Evolutionary conservation across 108 stramenopile species (phyloP), one percentile per base, ranked within the genome.

Genomic region (Nannochloropsis salina): DNA sequence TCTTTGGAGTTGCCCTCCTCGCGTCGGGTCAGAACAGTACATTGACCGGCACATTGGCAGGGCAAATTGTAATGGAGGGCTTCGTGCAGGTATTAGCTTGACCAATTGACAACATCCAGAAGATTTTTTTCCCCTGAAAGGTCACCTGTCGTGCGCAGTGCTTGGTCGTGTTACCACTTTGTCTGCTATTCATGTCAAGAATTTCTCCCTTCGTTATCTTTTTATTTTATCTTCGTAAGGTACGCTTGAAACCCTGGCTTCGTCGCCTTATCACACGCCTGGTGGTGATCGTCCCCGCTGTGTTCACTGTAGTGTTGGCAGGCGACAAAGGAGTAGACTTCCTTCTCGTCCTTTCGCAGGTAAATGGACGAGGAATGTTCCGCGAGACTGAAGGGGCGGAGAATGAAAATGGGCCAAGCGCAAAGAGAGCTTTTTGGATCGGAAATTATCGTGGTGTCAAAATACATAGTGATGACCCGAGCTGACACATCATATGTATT

Each of bases 31-130:
- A 86, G 61, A 86, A 86, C 82, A 82, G 81, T 9, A 86, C 86
- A 8, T 21, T 86, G 12, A 86, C 86, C 9, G 86, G 86, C 20
- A 83, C 82, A 12, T 12, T 86, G 81, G 80, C 86, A 9, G 86
- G 86, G 18, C 86, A 86, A 42, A 86, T 86, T 21, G 86, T 86
- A 11, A 86, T 86, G 86, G 86, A 86, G 80, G 86, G 86, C 42
- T 86, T 86, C 81, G 82, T 80, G 61, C n/a, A 82, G 86, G 86
- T 83, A 41, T 22, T 12, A 43, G 18, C 20, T 42, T 31, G 31
- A 31, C 31, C 31, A 31, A 31, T 31, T 31, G 31, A 31, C 31
- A 31, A 31, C 31, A 31, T 31, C 31, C 31, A 31, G 31, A 31
- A 31, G 47, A 51, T 51, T 1, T 10, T 51, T 1, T 51, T 51